A percentile compares a stretch with the other conserved stretches of the same genome.
phyloP scores from a whole-genome alignment of 139 green algal genomes.

The Chlorella ohadii region DNA sequence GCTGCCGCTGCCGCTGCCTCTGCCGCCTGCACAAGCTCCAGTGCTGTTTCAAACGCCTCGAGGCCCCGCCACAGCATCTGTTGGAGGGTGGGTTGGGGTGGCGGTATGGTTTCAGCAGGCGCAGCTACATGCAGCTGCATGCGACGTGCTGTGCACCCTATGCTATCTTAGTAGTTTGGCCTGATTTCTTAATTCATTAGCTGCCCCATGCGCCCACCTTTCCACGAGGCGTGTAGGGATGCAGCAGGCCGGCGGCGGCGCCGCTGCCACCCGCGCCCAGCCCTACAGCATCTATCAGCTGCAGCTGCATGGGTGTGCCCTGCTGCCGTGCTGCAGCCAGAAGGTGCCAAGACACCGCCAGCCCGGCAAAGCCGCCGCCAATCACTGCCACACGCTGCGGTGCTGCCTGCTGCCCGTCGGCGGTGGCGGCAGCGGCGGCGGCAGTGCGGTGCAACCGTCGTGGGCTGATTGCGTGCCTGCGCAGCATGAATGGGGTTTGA shows the following conservation, averaged over 20 bases:
- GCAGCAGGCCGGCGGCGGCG: constrained; percentile 90
- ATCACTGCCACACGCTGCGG: constrained; percentile 65
- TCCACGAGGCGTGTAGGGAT: constrained; percentile 83
- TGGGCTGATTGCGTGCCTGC: no score
- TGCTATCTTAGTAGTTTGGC: no score
- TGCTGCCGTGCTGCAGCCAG: constrained; percentile 32
- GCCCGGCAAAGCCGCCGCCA: constrained; percentile 83
- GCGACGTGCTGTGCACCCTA: no score
- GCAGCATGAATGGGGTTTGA: no score
- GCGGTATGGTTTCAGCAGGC: background rate
- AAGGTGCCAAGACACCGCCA: constrained; percentile 77
- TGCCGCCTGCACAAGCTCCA: constrained; percentile 57
- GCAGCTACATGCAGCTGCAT: background rate
- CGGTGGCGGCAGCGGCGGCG: background rate
- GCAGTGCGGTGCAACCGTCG: background rate
- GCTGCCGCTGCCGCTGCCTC: constrained; percentile 30
- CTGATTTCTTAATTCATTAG: no score
- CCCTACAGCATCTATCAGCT: constrained; percentile 80
- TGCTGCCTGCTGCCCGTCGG: background rate
- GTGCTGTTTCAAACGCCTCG: constrained; percentile 55
- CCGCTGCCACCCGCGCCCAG: constrained; percentile 88
- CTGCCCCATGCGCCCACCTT: no score
- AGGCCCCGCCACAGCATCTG: constrained; percentile 67
- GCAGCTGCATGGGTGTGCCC: constrained; percentile 54
- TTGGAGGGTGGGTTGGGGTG: background rate